These are phyloP conservation scores for Scytalidium sp. DNA, from an alignment of 2,329 filamentous ascomycete species.

Conservation along the genomic window DNA sequence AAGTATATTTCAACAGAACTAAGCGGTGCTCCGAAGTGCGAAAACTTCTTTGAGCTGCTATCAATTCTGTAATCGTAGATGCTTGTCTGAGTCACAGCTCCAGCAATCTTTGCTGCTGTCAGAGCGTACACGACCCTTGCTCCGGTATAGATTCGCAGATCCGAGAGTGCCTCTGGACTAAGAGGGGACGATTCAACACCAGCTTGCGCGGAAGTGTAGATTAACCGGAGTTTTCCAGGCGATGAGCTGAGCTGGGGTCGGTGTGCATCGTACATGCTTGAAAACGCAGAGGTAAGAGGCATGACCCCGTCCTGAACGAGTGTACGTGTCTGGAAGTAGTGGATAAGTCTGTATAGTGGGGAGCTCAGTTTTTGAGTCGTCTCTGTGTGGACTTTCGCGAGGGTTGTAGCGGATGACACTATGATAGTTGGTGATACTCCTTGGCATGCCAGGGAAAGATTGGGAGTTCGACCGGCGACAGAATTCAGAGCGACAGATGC, in stretches of 20 bases:
- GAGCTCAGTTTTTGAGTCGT: conserved; percentile 58
- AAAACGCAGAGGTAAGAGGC: conserved; percentile 62
- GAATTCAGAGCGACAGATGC: conserved; percentile 86
- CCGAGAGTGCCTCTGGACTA: conserved; percentile 68
- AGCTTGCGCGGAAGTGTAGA: conserved; percentile 75
- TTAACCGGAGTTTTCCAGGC: conserved; percentile 73
- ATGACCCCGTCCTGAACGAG: conserved; percentile 71
- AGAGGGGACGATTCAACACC: conserved; percentile 62
- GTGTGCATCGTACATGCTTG: conserved; percentile 57
- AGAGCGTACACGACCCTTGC: conserved; percentile 84
- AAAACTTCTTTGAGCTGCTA: conserved; percentile 33
- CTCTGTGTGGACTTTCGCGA: conserved; percentile 64
- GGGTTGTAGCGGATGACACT: conserved; percentile 71
- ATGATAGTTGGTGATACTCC: conserved; percentile 79
- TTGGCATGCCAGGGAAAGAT: conserved; percentile 70
- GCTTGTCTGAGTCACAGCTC: conserved; percentile 82
- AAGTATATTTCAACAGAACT: conserved; percentile 78
- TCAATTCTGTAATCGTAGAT: conserved; percentile 79
- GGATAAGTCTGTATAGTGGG: conserved; percentile 63
- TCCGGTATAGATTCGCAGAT: conserved; percentile 77
- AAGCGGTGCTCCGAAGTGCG: conserved; percentile 80
- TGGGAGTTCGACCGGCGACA: conserved; percentile 70
- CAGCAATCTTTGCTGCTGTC: conserved; percentile 78
- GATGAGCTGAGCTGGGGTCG: conserved; percentile 57
- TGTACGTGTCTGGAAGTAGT: conserved; percentile 68